Conservation (phyloP, 495 filamentous ascomycete genomes). For the Penicillium coffeae region DNA sequence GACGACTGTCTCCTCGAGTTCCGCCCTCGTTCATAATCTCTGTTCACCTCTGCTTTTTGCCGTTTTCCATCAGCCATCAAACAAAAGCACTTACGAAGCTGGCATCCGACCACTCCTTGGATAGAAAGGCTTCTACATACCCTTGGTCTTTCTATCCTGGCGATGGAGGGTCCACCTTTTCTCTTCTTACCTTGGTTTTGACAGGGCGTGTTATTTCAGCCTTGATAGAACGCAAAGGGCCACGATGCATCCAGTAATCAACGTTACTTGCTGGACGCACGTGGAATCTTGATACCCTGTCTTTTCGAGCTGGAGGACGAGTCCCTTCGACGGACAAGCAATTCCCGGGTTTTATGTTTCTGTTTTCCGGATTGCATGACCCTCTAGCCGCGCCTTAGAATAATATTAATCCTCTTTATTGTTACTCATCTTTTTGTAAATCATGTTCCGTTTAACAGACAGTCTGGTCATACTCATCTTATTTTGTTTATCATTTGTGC, state of each 20-base stretch:
- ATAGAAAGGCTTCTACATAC: conserved; percentile 18
- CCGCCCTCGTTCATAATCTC: conserved; percentile 37
- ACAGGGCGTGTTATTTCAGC: conserved; percentile 9
- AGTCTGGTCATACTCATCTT: no score
- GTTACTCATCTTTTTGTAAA: not conserved
- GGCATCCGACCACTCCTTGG: conserved; percentile 17
- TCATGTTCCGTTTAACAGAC: no score
- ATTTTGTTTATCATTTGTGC: no score
- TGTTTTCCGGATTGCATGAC: conserved; percentile 6
- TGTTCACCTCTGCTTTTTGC: conserved; percentile 2
- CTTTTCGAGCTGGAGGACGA: not conserved
- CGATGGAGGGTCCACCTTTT: conserved; percentile 28
- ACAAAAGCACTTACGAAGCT: conserved; percentile 18
- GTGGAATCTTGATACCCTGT: conserved; percentile 10
- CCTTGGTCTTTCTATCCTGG: conserved; percentile 37
- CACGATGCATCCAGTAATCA: not conserved
- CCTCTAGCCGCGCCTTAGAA: conserved; percentile 22
- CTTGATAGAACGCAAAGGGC: conserved; percentile 4
- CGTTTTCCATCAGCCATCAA: no score
- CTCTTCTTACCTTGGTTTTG: conserved; percentile 10
- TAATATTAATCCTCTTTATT: conserved; percentile 28
- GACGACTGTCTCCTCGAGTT: conserved; percentile 44
- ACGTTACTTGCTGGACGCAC: not conserved
- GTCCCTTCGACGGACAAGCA: not conserved
- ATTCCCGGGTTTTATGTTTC: conserved; percentile 13